A percentile compares a stretch with the other conserved stretches of the same genome.
These are phyloP conservation scores for Vanderwaltozyma tropicalis DNA, from an alignment of 805 yeast genomes.

Conservation along the genomic window DNA sequence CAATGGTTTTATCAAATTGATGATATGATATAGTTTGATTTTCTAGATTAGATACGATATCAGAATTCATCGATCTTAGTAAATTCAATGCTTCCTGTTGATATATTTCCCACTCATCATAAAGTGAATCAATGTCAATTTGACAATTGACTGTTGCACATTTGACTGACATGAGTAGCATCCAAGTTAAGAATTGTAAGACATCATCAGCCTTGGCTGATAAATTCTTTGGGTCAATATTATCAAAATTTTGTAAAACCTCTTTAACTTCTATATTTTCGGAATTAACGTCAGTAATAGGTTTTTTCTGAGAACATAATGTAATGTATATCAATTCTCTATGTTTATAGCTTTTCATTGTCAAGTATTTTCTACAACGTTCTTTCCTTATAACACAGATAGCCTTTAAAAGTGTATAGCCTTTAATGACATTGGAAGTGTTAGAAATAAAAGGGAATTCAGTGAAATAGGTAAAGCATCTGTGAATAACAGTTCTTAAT, in stretches of 20 bases:
- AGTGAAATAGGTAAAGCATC: constrained; percentile 35
- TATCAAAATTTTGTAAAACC: constrained; percentile 35
- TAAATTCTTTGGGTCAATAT: constrained; percentile 31
- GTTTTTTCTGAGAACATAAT: constrained; percentile 27
- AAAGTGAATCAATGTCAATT: constrained; percentile 16
- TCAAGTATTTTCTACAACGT: constrained; percentile 28
- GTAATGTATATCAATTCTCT: constrained; percentile 40
- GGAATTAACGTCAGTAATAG: not conserved
- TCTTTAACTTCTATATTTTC: constrained; percentile 5
- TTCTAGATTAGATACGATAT: constrained; percentile 21
- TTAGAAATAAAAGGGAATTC: constrained; percentile 40
- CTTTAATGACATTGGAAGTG: constrained; percentile 26
- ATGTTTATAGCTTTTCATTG: constrained; percentile 32
- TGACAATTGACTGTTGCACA: constrained; percentile 29
- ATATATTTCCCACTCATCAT: constrained; percentile 33
- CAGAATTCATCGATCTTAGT: constrained; percentile 39
- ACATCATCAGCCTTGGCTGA: constrained; percentile 34
- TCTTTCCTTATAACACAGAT: constrained; percentile 36
- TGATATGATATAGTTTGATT: constrained; percentile 16
- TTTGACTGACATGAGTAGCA: constrained; percentile 36
- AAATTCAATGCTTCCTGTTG: constrained; percentile 36
- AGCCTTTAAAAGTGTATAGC: constrained; percentile 35
- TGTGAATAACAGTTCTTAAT: constrained; percentile 30
- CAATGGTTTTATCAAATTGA: constrained; percentile 29
- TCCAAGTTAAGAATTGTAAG: constrained; percentile 37